Evolutionary conservation across 345 rosid species (phyloP), one percentile per base, ranked within the genome.

Genomic region (Conringia planisiliqua): DNA sequence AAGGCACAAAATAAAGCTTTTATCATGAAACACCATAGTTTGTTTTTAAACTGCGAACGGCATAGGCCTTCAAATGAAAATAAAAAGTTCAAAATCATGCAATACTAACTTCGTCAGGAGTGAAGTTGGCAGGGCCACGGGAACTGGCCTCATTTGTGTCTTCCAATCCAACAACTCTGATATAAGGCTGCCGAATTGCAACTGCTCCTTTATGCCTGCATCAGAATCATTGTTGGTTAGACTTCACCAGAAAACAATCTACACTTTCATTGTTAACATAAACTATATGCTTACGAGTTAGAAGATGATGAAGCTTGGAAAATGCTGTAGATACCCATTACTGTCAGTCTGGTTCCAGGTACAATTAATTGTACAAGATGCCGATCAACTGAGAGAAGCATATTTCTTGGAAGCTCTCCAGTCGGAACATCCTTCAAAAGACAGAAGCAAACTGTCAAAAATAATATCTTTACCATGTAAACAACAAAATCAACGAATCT

Each of bases 401-500:
- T 90, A 70, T 94, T 94, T 71, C 98, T 86, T n/a, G 98, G 98
- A 74, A 94, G 97, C 87, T 94, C 98, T 33, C 98, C 97, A 43
- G 98, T 91, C 43, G 98, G 98, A 30, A 94, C 97, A 86, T 94
- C 97, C 97, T 91, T 78, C 71, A 73, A 61, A 40, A 67, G 33
- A 38, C 61, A 71, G 39, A 52, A 62, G 56, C 50, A 58, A 54
- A 22, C 29, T 22, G 68, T 14, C 42, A 63, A 63, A 16, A 57
- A 29, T 10, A 52, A 65, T 30, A 16, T 46, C 0, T 38, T 39
- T 65, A 44, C 38, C 16, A 57, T 16, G 39, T 39, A 69, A 30
- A 54, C n/a, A 30, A 57, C 9, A n/a, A 16, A 14, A 40, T 13
- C 29, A 54, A 76, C 36, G 60, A 62, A 44, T 47, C 27, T 30